Conservation (phyloP, 2,329 filamentous ascomycete genomes). For the Venturia aucupariae region DNA sequence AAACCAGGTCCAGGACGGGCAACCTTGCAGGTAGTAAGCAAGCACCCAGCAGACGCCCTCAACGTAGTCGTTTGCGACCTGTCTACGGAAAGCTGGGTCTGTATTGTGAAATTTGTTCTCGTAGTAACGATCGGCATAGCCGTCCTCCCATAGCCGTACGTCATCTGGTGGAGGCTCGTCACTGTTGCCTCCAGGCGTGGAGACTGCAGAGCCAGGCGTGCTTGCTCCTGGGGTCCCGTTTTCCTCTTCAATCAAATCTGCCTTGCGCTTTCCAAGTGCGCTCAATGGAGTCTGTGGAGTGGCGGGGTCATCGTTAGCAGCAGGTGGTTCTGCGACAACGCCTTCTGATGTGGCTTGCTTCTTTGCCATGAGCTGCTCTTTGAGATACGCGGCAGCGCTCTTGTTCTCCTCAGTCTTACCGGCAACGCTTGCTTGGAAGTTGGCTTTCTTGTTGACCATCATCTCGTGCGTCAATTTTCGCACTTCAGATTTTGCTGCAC, state of each 20-base stretch:
- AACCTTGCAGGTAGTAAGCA: slow-evolving; percentile 95
- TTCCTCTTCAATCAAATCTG: slow-evolving; percentile 54
- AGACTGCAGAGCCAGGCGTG: slow-evolving; percentile 42
- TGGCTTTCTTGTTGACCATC: slow-evolving; percentile 63
- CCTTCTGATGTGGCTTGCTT: slow-evolving; percentile 12
- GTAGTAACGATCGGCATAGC: slow-evolving; percentile 93
- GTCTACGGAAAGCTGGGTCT: slow-evolving; percentile 76
- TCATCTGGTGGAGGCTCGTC: slow-evolving; percentile 66
- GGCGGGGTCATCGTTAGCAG: slow-evolving; percentile 21
- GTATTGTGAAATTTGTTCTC: slow-evolving; percentile 87
- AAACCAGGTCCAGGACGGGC: slow-evolving; percentile 98
- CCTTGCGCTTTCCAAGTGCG: slow-evolving; percentile 66
- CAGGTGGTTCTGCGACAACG: slow-evolving; percentile 16
- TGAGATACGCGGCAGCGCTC: slow-evolving; percentile 82
- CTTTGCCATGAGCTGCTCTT: slow-evolving; percentile 60
- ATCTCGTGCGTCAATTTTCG: slow-evolving; percentile 71
- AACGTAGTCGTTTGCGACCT: slow-evolving; percentile 84
- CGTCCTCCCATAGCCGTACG: slow-evolving; percentile 87
- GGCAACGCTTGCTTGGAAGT: slow-evolving; percentile 30
- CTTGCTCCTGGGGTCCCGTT: slow-evolving; percentile 51
- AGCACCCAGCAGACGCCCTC: slow-evolving; percentile 94
- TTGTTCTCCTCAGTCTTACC: slow-evolving; percentile 80
- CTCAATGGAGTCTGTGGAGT: slow-evolving; percentile 35
- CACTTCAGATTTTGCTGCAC: slow-evolving; percentile 28
- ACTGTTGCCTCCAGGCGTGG: slow-evolving; percentile 36